phyloP scores from a whole-genome alignment of 2,329 filamentous ascomycete genomes.

The Alternaria ventricosa region DNA sequence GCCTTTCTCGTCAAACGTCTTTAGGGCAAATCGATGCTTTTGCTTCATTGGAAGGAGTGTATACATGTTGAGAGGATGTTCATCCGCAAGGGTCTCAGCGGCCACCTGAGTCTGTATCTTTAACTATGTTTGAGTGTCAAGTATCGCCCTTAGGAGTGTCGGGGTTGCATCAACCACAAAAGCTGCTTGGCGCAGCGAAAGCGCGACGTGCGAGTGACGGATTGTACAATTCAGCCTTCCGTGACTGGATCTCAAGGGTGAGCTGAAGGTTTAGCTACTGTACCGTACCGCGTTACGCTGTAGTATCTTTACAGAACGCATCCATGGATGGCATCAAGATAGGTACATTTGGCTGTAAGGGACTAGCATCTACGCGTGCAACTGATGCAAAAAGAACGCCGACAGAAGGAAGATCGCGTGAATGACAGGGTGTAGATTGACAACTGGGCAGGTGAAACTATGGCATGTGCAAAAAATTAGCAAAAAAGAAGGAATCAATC shows the following conservation, averaged over 20 bases:
- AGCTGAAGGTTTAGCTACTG: no score
- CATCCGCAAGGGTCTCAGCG: neutral
- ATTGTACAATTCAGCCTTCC: neutral
- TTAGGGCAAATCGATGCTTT: neutral
- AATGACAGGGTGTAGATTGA: no score
- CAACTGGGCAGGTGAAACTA: no score
- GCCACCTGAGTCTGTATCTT: neutral
- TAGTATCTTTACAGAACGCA: no score
- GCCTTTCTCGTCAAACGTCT: neutral
- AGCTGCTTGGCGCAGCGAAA: neutral
- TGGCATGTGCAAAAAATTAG: neutral
- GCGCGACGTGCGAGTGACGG: neutral
- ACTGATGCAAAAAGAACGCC: neutral
- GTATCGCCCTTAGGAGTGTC: no score
- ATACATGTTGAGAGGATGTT: neutral
- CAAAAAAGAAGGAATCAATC: conserved; percentile 9
- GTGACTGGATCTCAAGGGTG: neutral
- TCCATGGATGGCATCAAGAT: no score
- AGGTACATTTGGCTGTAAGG: no score
- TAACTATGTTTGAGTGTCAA: neutral
- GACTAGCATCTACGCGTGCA: no score
- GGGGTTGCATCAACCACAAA: no score
- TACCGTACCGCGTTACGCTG: no score
- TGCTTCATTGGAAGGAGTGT: neutral
- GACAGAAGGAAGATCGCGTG: neutral